These are phyloP conservation scores for Naganishia albida DNA, from an alignment of 1,284 basidiomycete species.

Conservation along the genomic window DNA sequence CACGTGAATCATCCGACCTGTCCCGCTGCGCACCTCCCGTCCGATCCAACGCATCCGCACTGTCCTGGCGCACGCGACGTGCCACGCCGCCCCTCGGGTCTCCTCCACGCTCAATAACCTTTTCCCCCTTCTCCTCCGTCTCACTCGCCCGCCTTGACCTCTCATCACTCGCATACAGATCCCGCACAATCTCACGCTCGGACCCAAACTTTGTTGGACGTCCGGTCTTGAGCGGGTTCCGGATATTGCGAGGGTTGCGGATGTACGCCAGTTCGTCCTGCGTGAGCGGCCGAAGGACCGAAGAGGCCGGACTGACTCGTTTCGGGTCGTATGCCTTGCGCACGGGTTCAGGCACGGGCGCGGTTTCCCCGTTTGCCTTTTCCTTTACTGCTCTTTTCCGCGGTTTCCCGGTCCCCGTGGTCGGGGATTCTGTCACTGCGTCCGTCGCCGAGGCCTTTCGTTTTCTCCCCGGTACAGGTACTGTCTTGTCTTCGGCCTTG, in stretches of 20 bases:
- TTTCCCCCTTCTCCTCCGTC: background rate
- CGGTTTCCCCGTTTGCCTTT: background rate
- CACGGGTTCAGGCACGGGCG: background rate
- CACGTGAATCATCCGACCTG: too few relatives aligned
- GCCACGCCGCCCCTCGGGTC: background rate
- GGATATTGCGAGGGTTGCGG: constrained; percentile 24
- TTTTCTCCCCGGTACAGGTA: constrained; percentile 1
- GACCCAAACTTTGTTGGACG: background rate
- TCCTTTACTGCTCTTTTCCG: constrained; percentile 11
- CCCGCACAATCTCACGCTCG: background rate
- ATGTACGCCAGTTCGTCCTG: constrained; percentile 23
- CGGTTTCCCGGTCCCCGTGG: background rate
- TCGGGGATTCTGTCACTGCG: background rate
- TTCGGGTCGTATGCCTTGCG: constrained; percentile 1
- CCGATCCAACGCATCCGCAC: background rate
- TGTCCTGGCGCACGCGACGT: background rate
- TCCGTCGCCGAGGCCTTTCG: background rate
- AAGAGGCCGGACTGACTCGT: background rate
- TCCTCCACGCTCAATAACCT: background rate
- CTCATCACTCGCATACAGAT: background rate
- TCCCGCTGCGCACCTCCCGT: too few relatives aligned
- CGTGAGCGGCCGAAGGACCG: constrained; percentile 8
- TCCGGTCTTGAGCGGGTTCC: constrained; percentile 26
- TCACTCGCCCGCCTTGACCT: background rate
- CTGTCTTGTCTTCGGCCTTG: background rate